These are phyloP conservation scores for Lentinula boryana DNA, from an alignment of 768 basidiomycete species.

Conservation along the genomic window DNA sequence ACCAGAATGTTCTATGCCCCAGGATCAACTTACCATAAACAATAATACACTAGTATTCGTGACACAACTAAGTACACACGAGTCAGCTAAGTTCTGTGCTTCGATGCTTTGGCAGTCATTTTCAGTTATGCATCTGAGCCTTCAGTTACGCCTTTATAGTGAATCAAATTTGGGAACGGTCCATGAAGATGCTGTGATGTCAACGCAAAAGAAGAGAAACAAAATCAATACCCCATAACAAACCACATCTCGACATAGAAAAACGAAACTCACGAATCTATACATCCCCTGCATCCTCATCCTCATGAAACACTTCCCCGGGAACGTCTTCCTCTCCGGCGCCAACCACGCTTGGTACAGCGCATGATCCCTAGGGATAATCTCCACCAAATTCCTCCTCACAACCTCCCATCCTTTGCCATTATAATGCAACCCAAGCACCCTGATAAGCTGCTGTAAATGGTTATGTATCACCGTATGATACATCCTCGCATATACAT, in stretches of 20 bases:
- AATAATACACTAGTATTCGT: no score
- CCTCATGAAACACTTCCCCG: conserved; percentile 51
- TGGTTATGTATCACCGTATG: conserved; percentile 57
- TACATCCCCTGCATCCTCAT: conserved; percentile 55
- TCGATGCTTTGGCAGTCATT: no score
- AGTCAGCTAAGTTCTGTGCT: no score
- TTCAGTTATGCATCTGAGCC: neutral
- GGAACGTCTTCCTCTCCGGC: conserved; percentile 38
- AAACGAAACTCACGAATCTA: conserved; percentile 38
- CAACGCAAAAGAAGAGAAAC: neutral
- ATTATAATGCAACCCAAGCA: conserved; percentile 51
- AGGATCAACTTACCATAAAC: no score
- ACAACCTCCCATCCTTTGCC: conserved; percentile 50
- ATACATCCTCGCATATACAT: conserved; percentile 52
- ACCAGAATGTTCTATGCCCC: no score
- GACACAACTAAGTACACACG: no score
- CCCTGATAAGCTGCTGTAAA: conserved; percentile 51
- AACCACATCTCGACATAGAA: neutral
- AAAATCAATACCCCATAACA: neutral
- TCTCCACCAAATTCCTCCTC: conserved; percentile 32
- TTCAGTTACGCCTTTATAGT: conserved; percentile 31
- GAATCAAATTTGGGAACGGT: conserved; percentile 50
- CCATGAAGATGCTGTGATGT: conserved; percentile 41
- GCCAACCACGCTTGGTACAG: conserved; percentile 47
- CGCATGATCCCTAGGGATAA: conserved; percentile 40